Base-by-base conservation (phyloP, 495 filamentous ascomycete species). In the Daldinia concentrica region DNA sequence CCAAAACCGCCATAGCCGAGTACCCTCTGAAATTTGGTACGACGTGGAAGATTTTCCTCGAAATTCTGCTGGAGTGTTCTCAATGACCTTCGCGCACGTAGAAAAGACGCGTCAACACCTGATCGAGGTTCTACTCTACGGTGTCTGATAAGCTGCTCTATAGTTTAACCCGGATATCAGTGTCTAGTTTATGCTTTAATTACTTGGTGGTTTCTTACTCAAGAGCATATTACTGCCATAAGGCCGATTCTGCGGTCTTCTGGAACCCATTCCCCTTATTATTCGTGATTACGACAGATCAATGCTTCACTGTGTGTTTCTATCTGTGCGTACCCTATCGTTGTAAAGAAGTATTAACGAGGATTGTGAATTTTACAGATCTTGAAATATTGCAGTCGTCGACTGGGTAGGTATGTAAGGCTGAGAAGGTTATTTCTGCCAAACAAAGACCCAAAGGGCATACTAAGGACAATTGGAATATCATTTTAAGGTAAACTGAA, bases 1-100 rank as follows among this genome's bases (percentile, higher is more conserved):
- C 64, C 64, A 14, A 17, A 61, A 6, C 64, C 64, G 45, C 64
- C 64, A 1, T 9, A 12, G 1, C 64, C 64, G 6, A 68, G 64
- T 8, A 60, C 36, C 30, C 50, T 60, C 52, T 41, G 9, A 29
- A 45, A 68, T n/a, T 36, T 22, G 41, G 51, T 7, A 43, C 7
- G 3, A 19, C 26, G 17, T 15, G 12, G 9, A 29, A 3, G 4
- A 8, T 24, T 22, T 26, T 17, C 3, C 2, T 36, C 14, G 22
- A 66, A 66, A 7, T 12, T 27, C 1, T 41, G 6, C 9, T 26
- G 17, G 12, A 29, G 9, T 11, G 9, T 3, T 41, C n/a, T 27
- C 17, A 22, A 22, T 0, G 41, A 24, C 4, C 6, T 15, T 24
- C 30, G 22, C 6, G 43, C 55, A 1, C 19, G 17, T 48, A 27